Evolutionary conservation across 2,329 filamentous ascomycete genomes (phyloP).

Genomic region (Aspergillus awamori): DNA sequence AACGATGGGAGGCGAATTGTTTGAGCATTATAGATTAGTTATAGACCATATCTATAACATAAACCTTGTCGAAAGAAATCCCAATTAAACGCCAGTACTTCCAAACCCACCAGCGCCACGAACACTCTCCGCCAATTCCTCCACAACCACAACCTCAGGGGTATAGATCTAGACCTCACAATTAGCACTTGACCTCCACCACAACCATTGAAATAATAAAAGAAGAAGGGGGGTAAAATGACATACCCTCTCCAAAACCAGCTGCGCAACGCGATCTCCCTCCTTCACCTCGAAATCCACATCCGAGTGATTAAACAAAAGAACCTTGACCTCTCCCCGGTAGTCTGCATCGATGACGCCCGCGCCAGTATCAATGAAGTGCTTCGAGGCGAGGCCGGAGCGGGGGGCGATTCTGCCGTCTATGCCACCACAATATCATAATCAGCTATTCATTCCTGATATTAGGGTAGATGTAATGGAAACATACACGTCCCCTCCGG

Average conservation of each 20-base stretch:
- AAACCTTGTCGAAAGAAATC: background rate
- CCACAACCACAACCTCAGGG: constrained; percentile 85
- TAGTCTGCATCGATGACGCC: constrained; percentile 99
- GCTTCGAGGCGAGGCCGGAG: constrained; percentile 87
- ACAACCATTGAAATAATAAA: background rate
- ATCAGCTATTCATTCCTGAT: background rate
- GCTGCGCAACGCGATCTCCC: constrained; percentile 89
- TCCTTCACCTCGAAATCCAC: constrained; percentile 77
- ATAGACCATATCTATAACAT: background rate
- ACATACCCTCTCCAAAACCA: constrained; percentile 78
- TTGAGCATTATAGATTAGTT: background rate
- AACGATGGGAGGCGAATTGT: background rate
- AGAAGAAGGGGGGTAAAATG: constrained; percentile 3
- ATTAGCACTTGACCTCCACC: constrained; percentile 7
- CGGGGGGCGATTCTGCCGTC: constrained; percentile 89
- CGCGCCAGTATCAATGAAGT: constrained; percentile 94
- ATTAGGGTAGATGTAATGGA: background rate
- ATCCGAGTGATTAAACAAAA: constrained; percentile 91
- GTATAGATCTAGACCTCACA: constrained; percentile 69
- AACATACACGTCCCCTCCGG: constrained; percentile 82
- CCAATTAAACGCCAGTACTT: constrained; percentile 66
- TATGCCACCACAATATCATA: constrained; percentile 37
- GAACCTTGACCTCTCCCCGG: constrained; percentile 87
- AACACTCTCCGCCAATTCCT: constrained; percentile 85
- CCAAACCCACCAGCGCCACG: constrained; percentile 89